phyloP scores from a whole-genome alignment of 495 filamentous ascomycete species.

The Pyrenula massariospora region DNA sequence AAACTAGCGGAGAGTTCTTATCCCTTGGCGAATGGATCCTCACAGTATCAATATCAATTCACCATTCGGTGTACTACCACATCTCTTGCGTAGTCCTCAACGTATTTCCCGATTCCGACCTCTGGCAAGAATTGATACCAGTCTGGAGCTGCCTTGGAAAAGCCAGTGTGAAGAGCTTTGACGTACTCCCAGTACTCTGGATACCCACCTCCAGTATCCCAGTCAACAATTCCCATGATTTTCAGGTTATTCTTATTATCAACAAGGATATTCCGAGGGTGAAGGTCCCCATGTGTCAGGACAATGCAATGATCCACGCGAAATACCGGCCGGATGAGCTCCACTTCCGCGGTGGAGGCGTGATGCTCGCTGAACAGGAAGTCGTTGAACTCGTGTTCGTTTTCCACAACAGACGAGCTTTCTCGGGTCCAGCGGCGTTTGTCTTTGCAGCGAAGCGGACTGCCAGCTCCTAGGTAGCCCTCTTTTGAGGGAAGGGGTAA shows the following conservation, averaged over 20 bases:
- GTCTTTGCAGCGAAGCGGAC: conserved; percentile 10
- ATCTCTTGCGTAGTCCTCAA: not conserved
- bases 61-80: not conserved
- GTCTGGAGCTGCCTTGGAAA: not conserved
- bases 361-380: conserved; percentile 5
- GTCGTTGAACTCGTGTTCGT: conserved; percentile 10
- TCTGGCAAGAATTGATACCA: not conserved
- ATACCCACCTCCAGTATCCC: conserved; percentile 25
- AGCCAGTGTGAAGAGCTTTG: conserved; percentile 13
- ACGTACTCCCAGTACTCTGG: conserved; percentile 27
- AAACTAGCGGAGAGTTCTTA: no score
- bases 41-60: not conserved
- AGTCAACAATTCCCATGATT: conserved; percentile 17
- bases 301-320: conserved; percentile 6
- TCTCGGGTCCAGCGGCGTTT: conserved; percentile 5
- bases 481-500: conserved; percentile 5
- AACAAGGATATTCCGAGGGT: conserved; percentile 10
- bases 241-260: not conserved
- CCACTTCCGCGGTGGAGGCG: conserved; percentile 2
- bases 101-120: not conserved
- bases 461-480: conserved; percentile 8
- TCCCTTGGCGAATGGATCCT: no score
- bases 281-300: conserved; percentile 13
- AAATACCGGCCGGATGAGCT: conserved; percentile 6
- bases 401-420: conserved; percentile 4